Base-by-base conservation (phyloP, 2,329 filamentous ascomycete species). In the Escovopsis weberi region DNA sequence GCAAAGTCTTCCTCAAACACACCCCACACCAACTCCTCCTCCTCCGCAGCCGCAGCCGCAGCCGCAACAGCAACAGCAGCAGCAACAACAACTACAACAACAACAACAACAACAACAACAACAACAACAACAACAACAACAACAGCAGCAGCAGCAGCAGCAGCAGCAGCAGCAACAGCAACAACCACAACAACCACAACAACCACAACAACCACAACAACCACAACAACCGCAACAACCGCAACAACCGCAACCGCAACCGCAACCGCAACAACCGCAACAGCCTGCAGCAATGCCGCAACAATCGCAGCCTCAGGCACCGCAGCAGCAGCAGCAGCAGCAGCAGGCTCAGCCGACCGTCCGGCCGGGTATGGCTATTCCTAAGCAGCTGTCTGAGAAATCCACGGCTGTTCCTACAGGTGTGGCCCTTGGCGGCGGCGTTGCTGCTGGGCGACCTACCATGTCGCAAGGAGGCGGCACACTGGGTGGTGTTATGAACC, bases 401-500 rank as follows among this genome's bases (percentile, higher is more conserved):
- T 80, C 82, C 38, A 76, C 81, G 6, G 71, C 78, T 41, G 70
- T 80, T 37, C 85, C 85, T 4, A 73, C 79, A 47, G 80, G 87
- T 2, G 87, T 94, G 19, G 61, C 72, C 10, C 80, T 89, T 30
- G 69, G 66, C 15, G 72, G 72, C n/a, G 79, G 73, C 34, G 66
- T 72, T 18, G 66, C 76, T 63, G 49, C 75, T 65, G 57, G 75
- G 64, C 80, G 91, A 7, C 91, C 91, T n/a, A 94, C 89, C 0
- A 74, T 91, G 55, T 80, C 78, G 15, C 82, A 82, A 40, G 87
- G 87, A 19, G 80, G 77, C 41, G 84, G 83, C 48, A 79, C 79
- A 6, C 74, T 82, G 1, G 82, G 82, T 42, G 87, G 87, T 42
- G 80, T 91, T 40, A 84, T 95, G 73, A 80, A 81, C 41, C 87